phyloP scores from a whole-genome alignment of 2,329 filamentous ascomycete species.

The Ambrosiella cleistominuta region DNA sequence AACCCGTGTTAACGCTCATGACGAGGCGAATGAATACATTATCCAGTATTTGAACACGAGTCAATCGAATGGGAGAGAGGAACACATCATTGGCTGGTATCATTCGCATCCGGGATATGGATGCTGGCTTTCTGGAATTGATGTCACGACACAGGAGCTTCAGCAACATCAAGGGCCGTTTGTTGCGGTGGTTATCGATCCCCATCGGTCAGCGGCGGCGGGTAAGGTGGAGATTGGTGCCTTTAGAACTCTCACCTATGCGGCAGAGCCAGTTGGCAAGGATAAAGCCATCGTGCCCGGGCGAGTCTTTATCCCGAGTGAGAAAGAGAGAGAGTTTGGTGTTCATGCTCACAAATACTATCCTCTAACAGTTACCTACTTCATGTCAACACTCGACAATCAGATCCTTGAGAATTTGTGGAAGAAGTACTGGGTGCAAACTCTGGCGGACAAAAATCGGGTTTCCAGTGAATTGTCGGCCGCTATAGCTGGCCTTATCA shows the following conservation, averaged over 20 bases:
- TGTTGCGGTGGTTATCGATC: conserved; percentile 88
- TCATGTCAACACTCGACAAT: conserved; percentile 80
- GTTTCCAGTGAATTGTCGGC: not conserved
- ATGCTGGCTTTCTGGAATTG: conserved; percentile 94
- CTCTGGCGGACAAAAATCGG: conserved; percentile 66
- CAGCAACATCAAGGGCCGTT: conserved; percentile 81
- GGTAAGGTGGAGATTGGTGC: conserved; percentile 96
- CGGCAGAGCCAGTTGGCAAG: not conserved
- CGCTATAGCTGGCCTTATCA: too few relatives aligned
- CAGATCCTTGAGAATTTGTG: conserved; percentile 76
- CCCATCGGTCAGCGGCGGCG: conserved; percentile 82
- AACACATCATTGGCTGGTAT: conserved; percentile 97
- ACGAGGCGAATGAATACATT: conserved; percentile 94
- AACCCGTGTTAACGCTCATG: conserved; percentile 88
- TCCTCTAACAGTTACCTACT: conserved; percentile 76
- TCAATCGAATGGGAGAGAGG: conserved; percentile 57
- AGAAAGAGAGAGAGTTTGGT: conserved; percentile 89
- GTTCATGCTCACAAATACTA: conserved; percentile 87
- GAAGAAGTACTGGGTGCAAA: conserved; percentile 99
- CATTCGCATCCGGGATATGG: conserved; percentile 95
- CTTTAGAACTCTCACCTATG: conserved; percentile 69
- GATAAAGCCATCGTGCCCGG: not conserved
- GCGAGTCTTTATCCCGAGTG: conserved; percentile 17
- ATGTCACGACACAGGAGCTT: conserved; percentile 71
- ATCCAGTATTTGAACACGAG: conserved; percentile 65